Base-by-base conservation (phyloP, 768 basidiomycete genomes). In the Rhodotorula taiwanensis region DNA sequence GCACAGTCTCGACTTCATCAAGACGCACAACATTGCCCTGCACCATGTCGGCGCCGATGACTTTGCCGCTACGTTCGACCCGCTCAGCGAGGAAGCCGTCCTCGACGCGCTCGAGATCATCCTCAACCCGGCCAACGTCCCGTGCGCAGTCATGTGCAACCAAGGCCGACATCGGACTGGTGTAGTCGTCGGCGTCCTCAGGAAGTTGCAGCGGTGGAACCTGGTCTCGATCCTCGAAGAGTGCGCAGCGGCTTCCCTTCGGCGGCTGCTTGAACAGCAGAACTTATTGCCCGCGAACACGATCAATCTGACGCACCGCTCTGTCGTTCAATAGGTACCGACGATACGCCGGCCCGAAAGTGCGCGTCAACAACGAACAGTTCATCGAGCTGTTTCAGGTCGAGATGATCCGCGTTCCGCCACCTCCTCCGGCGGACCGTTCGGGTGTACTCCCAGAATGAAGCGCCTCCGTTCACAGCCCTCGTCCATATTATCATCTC, bases 311-410 rank as follows among this genome's bases (percentile, higher is more conserved):
- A 10, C 36, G 36, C 36, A 39, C 36, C 14, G 33, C 33, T 39
- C 52, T 20, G n/a, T 25, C 11, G 6, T 39, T 16, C 9, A 39
- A 39, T 16, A 39, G 36, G 36, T 39, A 39, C 36, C 36, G 41
- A 34, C 52, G 59, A 15, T 69, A 75, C 57, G 75, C 76, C 4
- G 76, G 76, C 2, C 72, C 74, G 45, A 76, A 76, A 62, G 76
- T 77, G 14, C 71, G 76, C 34, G 70, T 76, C 16, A 55, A 75
- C 47, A 77, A 77, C 66, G 76, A 77, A 62, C 76, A 77, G 76
- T 78, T 78, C 60, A 77, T 78, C 60, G 77, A 78, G 70, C 71
- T 77, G 20, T 78, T 78, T 53, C 76, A 57, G 23, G 43, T 62
- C 42, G 43, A 52, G 33, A 49, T 62, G 25, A 34, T 47, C 25